These are phyloP conservation scores for Thalia dealbata DNA, from an alignment of 176 grass and related monocot species.

Conservation along the genomic window DNA sequence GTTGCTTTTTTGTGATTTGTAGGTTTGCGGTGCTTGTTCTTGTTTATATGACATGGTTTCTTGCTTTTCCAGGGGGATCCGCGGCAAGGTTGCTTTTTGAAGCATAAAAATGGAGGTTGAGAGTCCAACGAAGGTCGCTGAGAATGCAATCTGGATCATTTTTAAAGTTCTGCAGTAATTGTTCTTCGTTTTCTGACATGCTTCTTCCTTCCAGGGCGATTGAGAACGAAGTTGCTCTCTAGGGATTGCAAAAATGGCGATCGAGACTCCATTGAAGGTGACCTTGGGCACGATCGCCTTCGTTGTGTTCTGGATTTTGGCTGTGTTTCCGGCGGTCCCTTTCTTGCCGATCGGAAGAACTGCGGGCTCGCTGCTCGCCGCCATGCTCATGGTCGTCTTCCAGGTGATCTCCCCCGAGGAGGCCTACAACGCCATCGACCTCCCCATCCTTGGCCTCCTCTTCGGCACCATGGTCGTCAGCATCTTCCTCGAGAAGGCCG, in stretches of 20 bases:
- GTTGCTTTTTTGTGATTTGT: too few species aligned
- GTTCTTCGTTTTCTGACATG: background rate
- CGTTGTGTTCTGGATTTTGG: constrained; percentile 79
- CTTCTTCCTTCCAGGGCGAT: background rate
- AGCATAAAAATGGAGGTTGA: too few species aligned
- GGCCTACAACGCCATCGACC: constrained; percentile 72
- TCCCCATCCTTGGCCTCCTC: constrained; percentile 79
- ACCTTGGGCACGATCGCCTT: constrained; percentile 49
- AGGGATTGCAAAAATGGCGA: constrained; percentile 34
- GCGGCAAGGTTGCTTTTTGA: too few species aligned
- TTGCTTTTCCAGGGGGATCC: too few species aligned
- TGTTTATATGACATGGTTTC: too few species aligned
- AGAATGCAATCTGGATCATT: too few species aligned
- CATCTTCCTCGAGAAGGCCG: constrained; percentile 86
- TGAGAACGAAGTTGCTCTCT: background rate
- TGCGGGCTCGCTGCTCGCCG: constrained; percentile 77
- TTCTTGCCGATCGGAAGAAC: constrained; percentile 77
- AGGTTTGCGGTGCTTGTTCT: too few species aligned
- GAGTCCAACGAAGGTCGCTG: too few species aligned
- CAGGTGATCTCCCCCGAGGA: constrained; percentile 68
- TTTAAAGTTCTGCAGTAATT: background rate
- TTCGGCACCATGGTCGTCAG: constrained; percentile 95
- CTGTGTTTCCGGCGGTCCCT: constrained; percentile 82
- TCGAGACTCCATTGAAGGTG: constrained; percentile 58
- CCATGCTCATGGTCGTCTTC: constrained; percentile 86